phyloP scores from a whole-genome alignment of 2,329 filamentous ascomycete genomes.

The Scedosporium aurantiacum region DNA sequence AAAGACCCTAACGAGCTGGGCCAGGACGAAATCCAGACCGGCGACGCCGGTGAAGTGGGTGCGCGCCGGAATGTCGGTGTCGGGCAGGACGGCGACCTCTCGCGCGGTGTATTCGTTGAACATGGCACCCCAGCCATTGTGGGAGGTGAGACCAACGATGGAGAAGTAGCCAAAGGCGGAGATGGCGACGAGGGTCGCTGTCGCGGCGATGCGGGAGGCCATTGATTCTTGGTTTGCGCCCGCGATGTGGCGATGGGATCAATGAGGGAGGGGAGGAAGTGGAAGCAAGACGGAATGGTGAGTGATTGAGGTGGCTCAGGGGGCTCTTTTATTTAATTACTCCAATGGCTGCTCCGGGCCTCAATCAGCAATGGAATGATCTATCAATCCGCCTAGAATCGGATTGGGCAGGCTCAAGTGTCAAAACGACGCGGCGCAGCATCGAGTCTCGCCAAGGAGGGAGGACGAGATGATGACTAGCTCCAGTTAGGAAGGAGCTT shows the following conservation, averaged over 20 bases:
- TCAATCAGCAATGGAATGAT: no score
- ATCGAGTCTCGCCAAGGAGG: no score
- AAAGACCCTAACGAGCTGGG: conserved; percentile 11
- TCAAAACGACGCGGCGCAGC: no score
- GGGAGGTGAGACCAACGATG: conserved; percentile 8
- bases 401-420: no score
- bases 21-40: conserved; percentile 11
- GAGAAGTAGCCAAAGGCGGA: conserved; percentile 2
- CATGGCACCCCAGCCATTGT: not conserved
- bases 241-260: not conserved
- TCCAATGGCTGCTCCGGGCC: no score
- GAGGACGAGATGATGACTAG: no score
- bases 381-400: no score
- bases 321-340: no score
- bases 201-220: not conserved
- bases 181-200: conserved; percentile 1
- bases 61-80: not conserved
- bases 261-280: not conserved
- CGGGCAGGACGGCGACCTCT: not conserved
- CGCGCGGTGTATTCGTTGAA: not conserved
- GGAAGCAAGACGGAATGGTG: not conserved
- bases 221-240: not conserved
- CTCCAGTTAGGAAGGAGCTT: no score
- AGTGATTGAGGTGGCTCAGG: not conserved
- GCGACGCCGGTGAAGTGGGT: conserved; percentile 12